Evolutionary conservation across 331 rosid species (phyloP).

Genomic region (Cydonia oblonga): DNA sequence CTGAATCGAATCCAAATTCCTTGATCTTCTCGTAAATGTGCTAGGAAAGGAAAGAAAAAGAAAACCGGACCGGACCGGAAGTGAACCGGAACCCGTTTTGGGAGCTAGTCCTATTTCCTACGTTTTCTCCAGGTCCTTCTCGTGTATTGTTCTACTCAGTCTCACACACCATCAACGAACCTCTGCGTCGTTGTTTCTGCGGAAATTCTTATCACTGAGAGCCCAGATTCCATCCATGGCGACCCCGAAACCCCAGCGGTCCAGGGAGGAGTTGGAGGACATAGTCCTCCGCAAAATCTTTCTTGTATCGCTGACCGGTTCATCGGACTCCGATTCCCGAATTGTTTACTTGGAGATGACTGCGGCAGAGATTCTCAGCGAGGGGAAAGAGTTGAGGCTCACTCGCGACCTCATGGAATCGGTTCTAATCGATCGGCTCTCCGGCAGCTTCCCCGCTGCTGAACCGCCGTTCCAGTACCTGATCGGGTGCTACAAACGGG

Average conservation of each 20-base stretch:
- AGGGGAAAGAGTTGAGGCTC: constrained; percentile 49
- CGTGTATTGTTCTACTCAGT: not conserved
- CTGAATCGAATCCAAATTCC: not conserved
- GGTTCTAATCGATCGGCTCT: constrained; percentile 68
- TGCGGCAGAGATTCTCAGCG: constrained; percentile 92
- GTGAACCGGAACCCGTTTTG: not conserved
- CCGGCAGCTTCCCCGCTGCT: constrained; percentile 25
- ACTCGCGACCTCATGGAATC: constrained; percentile 69
- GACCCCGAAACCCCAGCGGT: constrained; percentile 62
- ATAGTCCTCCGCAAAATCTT: constrained; percentile 74
- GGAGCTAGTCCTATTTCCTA: not conserved
- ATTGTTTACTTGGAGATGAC: constrained; percentile 62
- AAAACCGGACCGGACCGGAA: not conserved
- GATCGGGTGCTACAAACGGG: constrained; percentile 65
- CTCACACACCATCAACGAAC: not conserved
- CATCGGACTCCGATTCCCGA: constrained; percentile 33
- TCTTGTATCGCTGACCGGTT: constrained; percentile 50
- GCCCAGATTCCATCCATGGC: constrained; percentile 29
- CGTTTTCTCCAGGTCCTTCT: not conserved
- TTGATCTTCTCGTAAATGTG: not conserved
- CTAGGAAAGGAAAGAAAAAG: not conserved
- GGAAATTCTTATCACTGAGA: constrained; percentile 1
- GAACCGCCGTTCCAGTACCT: constrained; percentile 67
- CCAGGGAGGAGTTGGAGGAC: constrained; percentile 73
- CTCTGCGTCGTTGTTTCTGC: constrained; percentile 5